These are phyloP conservation scores for Avicennia marina DNA, from an alignment of 257 asterid genomes.

Conservation along the genomic window DNA sequence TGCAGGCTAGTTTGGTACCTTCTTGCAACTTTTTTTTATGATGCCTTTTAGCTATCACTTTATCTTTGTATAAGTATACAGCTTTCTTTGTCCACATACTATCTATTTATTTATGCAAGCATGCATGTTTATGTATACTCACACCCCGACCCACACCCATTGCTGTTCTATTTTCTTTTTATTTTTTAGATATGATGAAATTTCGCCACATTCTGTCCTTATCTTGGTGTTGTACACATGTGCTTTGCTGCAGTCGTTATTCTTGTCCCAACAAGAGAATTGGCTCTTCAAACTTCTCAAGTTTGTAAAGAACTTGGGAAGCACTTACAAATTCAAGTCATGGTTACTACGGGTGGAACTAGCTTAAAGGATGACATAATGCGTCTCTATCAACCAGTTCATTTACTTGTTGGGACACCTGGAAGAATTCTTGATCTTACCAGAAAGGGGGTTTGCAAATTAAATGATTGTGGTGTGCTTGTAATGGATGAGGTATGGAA, in stretches of 20 bases:
- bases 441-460: slow-evolving; percentile 50
- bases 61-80: background rate
- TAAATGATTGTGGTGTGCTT: slow-evolving; percentile 58
- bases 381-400: slow-evolving; percentile 79
- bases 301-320: slow-evolving; percentile 81
- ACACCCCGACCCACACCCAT: background rate
- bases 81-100: background rate
- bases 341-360: slow-evolving; percentile 80
- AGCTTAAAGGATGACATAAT: slow-evolving; percentile 71
- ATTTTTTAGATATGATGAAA: background rate
- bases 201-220: background rate
- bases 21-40: too few relatives aligned
- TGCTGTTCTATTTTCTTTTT: background rate
- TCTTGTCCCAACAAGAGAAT: slow-evolving; percentile 79
- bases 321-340: slow-evolving; percentile 64
- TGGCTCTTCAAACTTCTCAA: slow-evolving; percentile 86
- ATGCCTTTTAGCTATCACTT: background rate
- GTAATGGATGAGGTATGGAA: slow-evolving; percentile 70
- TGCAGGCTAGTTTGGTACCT: background rate
- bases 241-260: slow-evolving; percentile 52
- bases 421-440: slow-evolving; percentile 83
- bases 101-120: background rate
- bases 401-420: slow-evolving; percentile 77
- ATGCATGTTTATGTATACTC: background rate
- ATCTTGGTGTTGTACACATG: slow-evolving; percentile 5